These are phyloP conservation scores for Aquilaria agallochum DNA, from an alignment of 441 rosid species.

Conservation along the genomic window DNA sequence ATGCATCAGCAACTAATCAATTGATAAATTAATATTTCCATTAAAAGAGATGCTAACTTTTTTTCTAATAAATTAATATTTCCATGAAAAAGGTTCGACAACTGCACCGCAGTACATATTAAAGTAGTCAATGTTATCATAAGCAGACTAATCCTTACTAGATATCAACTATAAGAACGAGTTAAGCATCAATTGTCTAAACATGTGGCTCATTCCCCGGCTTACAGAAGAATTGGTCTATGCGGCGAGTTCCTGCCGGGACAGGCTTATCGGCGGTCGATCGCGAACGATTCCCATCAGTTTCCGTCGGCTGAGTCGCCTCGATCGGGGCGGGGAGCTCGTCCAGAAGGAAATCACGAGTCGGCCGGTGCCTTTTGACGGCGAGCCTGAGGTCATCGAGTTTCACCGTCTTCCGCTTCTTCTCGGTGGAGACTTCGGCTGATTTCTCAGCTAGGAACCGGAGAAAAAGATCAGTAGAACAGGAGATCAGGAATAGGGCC, in stretches of 20 bases:
- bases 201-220: constrained; percentile 35
- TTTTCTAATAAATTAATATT: background rate
- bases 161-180: background rate
- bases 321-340: constrained; percentile 58
- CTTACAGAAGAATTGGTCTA: constrained; percentile 49
- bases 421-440: constrained; percentile 47
- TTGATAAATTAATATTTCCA: too few species aligned
- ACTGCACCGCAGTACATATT: too few species aligned
- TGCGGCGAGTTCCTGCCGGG: constrained; percentile 58
- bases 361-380: constrained; percentile 78
- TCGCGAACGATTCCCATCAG: constrained; percentile 21
- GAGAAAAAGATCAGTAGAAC: constrained; percentile 64
- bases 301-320: constrained; percentile 34
- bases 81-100: background rate
- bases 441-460: constrained; percentile 70
- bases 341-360: constrained; percentile 81
- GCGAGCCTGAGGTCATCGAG: constrained; percentile 63
- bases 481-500: constrained; percentile 52
- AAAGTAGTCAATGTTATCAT: background rate
- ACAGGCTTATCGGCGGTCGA: constrained; percentile 23
- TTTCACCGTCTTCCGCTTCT: constrained; percentile 71
- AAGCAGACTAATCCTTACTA: background rate
- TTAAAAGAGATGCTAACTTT: too few species aligned
- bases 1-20: too few species aligned
- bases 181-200: constrained; percentile 29